These are phyloP conservation scores for Xylaria sp. DNA, from an alignment of 2,329 filamentous ascomycete genomes.

Conservation along the genomic window DNA sequence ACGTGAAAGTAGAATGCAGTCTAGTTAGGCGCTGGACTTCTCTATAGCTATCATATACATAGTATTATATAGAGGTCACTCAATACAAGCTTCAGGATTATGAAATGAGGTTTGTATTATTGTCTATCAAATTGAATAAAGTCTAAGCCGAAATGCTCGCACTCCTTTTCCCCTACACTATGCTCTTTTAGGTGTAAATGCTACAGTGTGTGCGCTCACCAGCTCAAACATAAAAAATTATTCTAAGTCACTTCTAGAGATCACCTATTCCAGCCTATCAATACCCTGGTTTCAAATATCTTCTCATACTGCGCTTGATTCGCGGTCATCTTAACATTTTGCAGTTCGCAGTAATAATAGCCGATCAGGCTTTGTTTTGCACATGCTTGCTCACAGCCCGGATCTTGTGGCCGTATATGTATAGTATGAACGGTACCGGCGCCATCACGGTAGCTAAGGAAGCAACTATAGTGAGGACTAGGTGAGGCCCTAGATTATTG, in stretches of 20 bases:
- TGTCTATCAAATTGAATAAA: neutral
- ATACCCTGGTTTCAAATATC: neutral
- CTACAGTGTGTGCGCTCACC: neutral
- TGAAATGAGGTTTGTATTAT: neutral
- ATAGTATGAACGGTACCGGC: neutral
- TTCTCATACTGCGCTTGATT: neutral
- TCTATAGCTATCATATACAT: too few species aligned
- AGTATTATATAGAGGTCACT: too few species aligned
- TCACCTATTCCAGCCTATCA: neutral
- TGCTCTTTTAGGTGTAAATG: neutral
- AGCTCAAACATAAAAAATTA: neutral
- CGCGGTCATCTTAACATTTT: neutral
- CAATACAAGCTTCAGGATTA: neutral
- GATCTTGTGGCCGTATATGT: neutral
- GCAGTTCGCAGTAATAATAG: neutral
- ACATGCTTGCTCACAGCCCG: neutral
- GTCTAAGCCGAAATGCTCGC: neutral
- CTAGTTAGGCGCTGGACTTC: too few species aligned
- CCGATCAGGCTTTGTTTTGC: neutral
- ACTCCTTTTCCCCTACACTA: neutral
- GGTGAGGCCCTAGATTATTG: neutral
- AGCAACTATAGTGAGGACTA: neutral
- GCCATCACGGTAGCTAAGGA: neutral
- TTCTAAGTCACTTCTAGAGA: neutral
- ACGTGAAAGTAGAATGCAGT: too few species aligned